phyloP scores from a whole-genome alignment of 2,329 filamentous ascomycete genomes.

The Trichophaea hybrida region DNA sequence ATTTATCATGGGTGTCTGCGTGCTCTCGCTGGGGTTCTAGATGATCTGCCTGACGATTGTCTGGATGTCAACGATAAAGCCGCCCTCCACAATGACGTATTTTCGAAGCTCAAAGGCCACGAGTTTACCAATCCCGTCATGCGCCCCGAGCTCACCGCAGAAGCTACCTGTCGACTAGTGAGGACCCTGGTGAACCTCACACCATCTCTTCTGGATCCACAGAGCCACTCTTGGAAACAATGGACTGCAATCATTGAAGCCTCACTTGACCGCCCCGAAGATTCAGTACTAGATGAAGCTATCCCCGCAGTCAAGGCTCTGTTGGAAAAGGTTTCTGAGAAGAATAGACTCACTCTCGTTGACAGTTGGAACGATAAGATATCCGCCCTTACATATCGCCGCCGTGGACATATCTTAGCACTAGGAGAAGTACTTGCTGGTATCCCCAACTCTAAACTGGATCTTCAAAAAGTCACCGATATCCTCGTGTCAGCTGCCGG shows the following conservation, averaged over 20 bases:
- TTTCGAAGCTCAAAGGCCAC: slow-evolving; percentile 31
- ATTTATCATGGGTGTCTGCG: slow-evolving; percentile 25
- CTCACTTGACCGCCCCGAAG: slow-evolving; percentile 24
- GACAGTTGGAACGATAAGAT: slow-evolving; percentile 7
- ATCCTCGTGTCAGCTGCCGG: slow-evolving; percentile 21
- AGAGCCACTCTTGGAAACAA: neutral
- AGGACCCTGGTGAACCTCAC: slow-evolving; percentile 31
- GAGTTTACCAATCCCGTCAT: slow-evolving; percentile 35
- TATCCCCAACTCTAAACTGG: slow-evolving; percentile 10
- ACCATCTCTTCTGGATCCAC: neutral
- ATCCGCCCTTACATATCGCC: neutral
- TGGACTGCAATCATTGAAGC: slow-evolving; percentile 25
- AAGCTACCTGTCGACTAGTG: slow-evolving; percentile 46
- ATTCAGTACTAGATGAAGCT: slow-evolving; percentile 17
- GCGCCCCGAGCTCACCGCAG: slow-evolving; percentile 50
- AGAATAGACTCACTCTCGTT: slow-evolving; percentile 11
- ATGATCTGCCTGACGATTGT: slow-evolving; percentile 6
- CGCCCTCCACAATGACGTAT: slow-evolving; percentile 26
- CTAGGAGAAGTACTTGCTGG: slow-evolving; percentile 23
- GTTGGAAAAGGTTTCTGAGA: slow-evolving; percentile 4
- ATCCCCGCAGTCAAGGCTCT: slow-evolving; percentile 14
- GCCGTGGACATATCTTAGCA: slow-evolving; percentile 20
- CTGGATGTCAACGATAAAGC: slow-evolving; percentile 3
- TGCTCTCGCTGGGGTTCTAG: slow-evolving; percentile 25
- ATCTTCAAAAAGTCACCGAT: slow-evolving; percentile 18